A percentile compares a stretch with the other conserved stretches of the same genome.
Conservation (phyloP, 257 asterid genomes). For the Ajuga chamaepitys region DNA sequence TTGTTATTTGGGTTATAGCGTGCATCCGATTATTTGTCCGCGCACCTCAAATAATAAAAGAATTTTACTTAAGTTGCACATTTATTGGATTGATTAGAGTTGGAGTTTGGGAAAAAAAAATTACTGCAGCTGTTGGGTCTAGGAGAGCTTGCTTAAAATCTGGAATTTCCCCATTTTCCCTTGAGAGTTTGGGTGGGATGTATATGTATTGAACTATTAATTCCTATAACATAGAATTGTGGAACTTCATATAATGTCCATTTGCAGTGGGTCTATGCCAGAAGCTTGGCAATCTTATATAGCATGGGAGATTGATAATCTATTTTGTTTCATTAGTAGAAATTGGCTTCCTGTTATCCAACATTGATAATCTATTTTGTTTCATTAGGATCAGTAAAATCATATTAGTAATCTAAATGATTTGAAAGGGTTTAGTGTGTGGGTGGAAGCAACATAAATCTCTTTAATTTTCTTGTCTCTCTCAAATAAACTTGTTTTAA, state of each 20-base stretch:
- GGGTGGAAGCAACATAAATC: no score
- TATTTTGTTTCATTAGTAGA: no score
- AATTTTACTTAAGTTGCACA: slow-evolving; percentile 46
- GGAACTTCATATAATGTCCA: slow-evolving; percentile 11
- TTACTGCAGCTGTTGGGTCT: slow-evolving; percentile 82
- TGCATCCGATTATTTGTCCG: slow-evolving; percentile 81
- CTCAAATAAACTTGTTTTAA: no score
- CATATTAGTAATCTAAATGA: no score
- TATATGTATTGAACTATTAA: background rate
- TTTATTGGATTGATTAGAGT: slow-evolving; percentile 85
- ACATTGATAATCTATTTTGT: no score
- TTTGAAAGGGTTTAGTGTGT: no score
- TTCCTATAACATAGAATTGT: slow-evolving; percentile 12
- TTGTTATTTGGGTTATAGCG: slow-evolving; percentile 38
- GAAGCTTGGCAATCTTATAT: slow-evolving; percentile 86
- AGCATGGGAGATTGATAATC: slow-evolving; percentile 71
- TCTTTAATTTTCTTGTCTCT: no score
- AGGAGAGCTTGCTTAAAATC: slow-evolving; percentile 85
- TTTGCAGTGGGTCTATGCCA: slow-evolving; percentile 75
- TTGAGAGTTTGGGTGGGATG: background rate
- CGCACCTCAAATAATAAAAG: slow-evolving; percentile 58
- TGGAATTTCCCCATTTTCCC: slow-evolving; percentile 35
- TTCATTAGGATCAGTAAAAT: no score
- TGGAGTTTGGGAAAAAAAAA: slow-evolving; percentile 59
- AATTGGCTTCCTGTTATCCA: no score